phyloP scores from a whole-genome alignment of 345 rosid species.

The Populus tremula region DNA sequence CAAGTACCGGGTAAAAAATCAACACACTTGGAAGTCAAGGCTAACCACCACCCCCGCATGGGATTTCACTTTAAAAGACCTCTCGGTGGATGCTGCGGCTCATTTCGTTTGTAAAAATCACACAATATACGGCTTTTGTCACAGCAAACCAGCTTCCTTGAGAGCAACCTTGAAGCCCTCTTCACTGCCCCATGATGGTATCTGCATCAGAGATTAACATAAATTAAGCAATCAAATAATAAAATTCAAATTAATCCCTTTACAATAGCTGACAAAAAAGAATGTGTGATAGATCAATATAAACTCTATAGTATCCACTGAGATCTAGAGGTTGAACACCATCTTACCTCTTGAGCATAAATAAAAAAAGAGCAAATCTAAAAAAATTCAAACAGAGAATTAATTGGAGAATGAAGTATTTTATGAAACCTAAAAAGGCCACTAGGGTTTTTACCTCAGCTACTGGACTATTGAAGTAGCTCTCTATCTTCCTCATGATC shows the following conservation, averaged over 20 bases:
- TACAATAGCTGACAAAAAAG: too few relatives aligned
- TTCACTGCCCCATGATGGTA: conserved; percentile 41
- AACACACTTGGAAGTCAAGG: too few relatives aligned
- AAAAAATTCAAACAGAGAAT: background rate
- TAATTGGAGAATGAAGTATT: background rate
- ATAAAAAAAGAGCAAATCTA: background rate
- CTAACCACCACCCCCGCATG: too few relatives aligned
- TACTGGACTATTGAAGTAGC: conserved; percentile 45
- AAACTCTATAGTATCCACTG: too few relatives aligned
- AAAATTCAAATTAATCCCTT: background rate
- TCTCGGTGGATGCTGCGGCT: too few relatives aligned
- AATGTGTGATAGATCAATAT: too few relatives aligned
- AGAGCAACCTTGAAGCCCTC: conserved; percentile 54
- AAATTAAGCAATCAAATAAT: background rate
- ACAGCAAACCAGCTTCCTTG: conserved; percentile 50
- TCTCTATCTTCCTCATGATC: conserved; percentile 73
- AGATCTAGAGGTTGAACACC: too few relatives aligned
- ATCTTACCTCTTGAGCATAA: background rate
- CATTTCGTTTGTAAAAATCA: too few relatives aligned
- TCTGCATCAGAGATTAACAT: conserved; percentile 24
- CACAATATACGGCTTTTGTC: background rate
- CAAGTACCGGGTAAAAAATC: too few relatives aligned
- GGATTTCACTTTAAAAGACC: too few relatives aligned
- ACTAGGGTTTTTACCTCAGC: conserved; percentile 44
- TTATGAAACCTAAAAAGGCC: background rate